A percentile compares a stretch with the other conserved stretches of the same genome.
These are phyloP conservation scores for Xylaria acuta DNA, from an alignment of 495 filamentous ascomycete species.

Conservation along the genomic window DNA sequence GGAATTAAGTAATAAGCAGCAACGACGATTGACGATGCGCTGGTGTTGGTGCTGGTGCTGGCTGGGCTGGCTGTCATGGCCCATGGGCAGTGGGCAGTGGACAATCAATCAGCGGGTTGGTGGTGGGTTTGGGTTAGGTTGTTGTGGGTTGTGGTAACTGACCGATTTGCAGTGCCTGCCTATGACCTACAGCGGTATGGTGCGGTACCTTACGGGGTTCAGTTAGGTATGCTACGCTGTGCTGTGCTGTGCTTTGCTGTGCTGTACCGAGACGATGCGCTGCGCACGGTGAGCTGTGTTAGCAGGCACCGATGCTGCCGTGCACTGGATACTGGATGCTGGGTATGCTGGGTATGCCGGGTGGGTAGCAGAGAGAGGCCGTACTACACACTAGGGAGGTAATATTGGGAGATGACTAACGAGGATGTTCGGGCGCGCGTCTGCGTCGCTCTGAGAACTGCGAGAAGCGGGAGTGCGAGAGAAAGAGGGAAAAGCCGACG, in stretches of 20 bases:
- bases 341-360: neutral
- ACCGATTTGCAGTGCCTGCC: neutral
- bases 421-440: neutral
- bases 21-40: neutral
- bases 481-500: conserved; percentile 19
- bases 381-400: too few relatives aligned
- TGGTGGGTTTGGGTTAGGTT: conserved; percentile 10
- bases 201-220: neutral
- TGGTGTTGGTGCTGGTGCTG: neutral
- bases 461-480: conserved; percentile 14
- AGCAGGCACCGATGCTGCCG: neutral
- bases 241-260: neutral
- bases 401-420: conserved; percentile 15
- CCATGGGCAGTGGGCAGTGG: neutral
- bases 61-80: conserved; percentile 5
- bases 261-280: conserved; percentile 7
- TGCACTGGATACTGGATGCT: neutral
- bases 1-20: conserved; percentile 5
- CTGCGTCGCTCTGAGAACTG: neutral
- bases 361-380: neutral
- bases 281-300: neutral
- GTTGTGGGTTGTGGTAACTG: conserved; percentile 5
- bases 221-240: neutral
- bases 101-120: neutral
- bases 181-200: conserved; percentile 1